Base-by-base conservation (phyloP, 371 early-diverging fungal genomes). In the Apophysomyces elegans region DNA sequence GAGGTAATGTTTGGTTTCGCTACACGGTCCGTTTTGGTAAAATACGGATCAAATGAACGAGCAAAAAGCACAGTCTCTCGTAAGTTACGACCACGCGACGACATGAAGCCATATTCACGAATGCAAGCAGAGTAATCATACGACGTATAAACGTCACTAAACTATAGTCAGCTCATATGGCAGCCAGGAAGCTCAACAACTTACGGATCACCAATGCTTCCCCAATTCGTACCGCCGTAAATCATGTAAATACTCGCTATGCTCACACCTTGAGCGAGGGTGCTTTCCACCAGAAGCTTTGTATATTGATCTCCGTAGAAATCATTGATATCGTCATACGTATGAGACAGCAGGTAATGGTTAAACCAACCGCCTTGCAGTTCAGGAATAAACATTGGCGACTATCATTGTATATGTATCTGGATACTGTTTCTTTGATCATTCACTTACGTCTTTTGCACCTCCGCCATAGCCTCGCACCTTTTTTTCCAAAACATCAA, bases 201-300 rank as follows among this genome's bases (percentile, higher is more conserved):
- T 82, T 87, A 88, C 88, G 86, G 81, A 68, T 90, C 90, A 37
- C 93, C 93, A 4, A 93, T 45, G 0, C 91, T 86, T 7, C 93
- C 93, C 92, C 92, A 92, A 57, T 93, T 93, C 3, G 93, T 93
- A 7, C 93, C 93, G n/a, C 93, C 93, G 66, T 92, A 93, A 26
- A 80, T 80, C 87, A 91, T 93, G 73, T 93, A 92, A 41, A 89
- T 66, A 70, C 84, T 89, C 18, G 81, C 64, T 73, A 88, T 86
- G 1, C 90, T 90, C 6, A 82, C 79, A 12, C 92, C 92, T 69
- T 93, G 93, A 2, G 93, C 86, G 2, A 90, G 65, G 5, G 78
- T 73, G 1, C 88, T 82, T 26, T 93, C 92, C 37, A 86, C 68
- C 13, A 92, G 57, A 7, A 86, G 62, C 7, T 83, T 80, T 7